phyloP scores from a whole-genome alignment of 768 basidiomycete species.

The Rhizopogon rudus region DNA sequence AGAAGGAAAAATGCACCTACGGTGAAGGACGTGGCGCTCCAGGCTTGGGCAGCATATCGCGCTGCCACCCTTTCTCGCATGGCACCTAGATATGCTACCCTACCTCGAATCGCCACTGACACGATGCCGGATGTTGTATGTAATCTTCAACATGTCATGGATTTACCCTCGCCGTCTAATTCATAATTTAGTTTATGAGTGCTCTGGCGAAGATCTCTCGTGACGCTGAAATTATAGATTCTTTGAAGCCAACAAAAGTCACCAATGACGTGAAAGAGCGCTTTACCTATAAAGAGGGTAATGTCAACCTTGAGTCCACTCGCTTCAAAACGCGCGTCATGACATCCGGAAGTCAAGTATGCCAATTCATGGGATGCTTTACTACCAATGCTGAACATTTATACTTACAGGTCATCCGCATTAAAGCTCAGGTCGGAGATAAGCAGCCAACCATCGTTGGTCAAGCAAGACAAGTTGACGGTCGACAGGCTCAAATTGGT shows the following conservation, averaged over 20 bases:
- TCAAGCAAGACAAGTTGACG: constrained; percentile 22
- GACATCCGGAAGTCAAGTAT: constrained; percentile 34
- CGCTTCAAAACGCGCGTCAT: constrained; percentile 44
- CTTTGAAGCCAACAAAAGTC: constrained; percentile 39
- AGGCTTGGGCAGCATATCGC: constrained; percentile 42
- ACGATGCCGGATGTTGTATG: constrained; percentile 29
- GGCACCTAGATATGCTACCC: constrained; percentile 5
- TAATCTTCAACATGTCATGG: background rate
- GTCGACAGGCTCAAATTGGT: constrained; percentile 32
- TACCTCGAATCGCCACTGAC: constrained; percentile 18
- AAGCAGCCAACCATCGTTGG: constrained; percentile 5
- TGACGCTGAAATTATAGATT: constrained; percentile 39
- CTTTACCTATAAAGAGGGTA: constrained; percentile 22
- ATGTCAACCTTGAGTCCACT: constrained; percentile 28
- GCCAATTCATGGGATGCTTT: constrained; percentile 1
- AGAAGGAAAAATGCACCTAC: constrained; percentile 3
- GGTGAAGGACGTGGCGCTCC: constrained; percentile 25
- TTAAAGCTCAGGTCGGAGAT: constrained; percentile 7
- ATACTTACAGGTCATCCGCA: constrained; percentile 12
- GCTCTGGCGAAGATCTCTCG: constrained; percentile 42
- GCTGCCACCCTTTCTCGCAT: constrained; percentile 24
- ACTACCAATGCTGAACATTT: background rate
- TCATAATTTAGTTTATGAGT: constrained; percentile 32
- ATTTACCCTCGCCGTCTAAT: background rate
- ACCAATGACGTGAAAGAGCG: constrained; percentile 36